Base-by-base conservation (phyloP, 2,329 filamentous ascomycete species). In the Trichoderma afroharzianum region DNA sequence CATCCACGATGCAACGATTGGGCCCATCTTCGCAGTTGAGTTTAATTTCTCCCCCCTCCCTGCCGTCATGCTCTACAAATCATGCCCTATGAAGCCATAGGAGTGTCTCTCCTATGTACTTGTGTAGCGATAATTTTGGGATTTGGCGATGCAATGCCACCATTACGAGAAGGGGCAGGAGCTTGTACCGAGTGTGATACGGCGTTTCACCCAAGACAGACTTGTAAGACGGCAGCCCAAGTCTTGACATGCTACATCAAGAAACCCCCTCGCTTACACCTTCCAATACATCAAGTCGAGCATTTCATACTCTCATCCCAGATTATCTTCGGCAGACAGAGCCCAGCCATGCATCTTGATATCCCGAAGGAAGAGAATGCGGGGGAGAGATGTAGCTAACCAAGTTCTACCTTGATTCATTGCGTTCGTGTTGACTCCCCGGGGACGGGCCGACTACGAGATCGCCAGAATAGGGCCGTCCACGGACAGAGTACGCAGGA, bases 381-480 rank as follows among this genome's bases (percentile, higher is more conserved):
- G 66, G 66, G 66, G 66, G 57, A 68, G 30, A 50, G 11, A 36
- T 53, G 24, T 30, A 61, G 63, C 66, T 32, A 47, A 21, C 57
- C 50, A 21, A 39, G 28, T 61, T 58, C 30, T 47, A 21, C 21
- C 57, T 8, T 8, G 18, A 47, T 50, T 47, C 28, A 28, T 68
- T 62, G 66, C 61, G 57, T 50, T 30, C 39, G 53, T 57, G n/a
- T 57, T 67, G 63, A 50, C 4, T 24, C 47, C 43, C 64, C 28
- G 39, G 57, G 55, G 57, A 68, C 66, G 66, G 66, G 66, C 66
- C 66, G 66, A 68, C 66, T 68, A 28, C 66, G 47, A 50, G 26
- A 36, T 24, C 7, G 43, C 33, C 57, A 68, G 57, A 68, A 61
- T 61, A 68, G 39, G 66, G 55, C 66, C 66, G 66, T 43, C 32